Percentiles rank a stretch among this genome's conserved stretches.
These are phyloP conservation scores for Metschnikowia kunwiensis DNA, from an alignment of 805 yeast species.

Conservation along the genomic window DNA sequence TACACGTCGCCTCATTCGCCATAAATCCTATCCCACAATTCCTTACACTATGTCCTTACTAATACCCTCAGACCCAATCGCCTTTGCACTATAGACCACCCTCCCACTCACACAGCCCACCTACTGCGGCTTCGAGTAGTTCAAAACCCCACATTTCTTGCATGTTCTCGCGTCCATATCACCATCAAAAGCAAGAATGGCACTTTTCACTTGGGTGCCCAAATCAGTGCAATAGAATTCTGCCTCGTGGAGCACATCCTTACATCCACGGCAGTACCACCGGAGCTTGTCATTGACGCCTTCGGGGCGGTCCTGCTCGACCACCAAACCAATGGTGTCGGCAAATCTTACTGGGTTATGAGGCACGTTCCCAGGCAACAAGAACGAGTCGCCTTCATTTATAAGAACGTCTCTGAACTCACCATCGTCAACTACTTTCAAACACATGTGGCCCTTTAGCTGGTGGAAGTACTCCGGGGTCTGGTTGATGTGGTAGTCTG, in stretches of 20 bases:
- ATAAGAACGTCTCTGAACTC: slow-evolving; percentile 72
- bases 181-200: slow-evolving; percentile 66
- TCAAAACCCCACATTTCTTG: slow-evolving; percentile 66
- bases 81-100: neutral
- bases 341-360: slow-evolving; percentile 88
- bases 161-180: slow-evolving; percentile 69
- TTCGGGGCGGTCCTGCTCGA: slow-evolving; percentile 86
- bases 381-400: slow-evolving; percentile 82
- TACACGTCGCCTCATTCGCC: too few relatives aligned
- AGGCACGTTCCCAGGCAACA: slow-evolving; percentile 81
- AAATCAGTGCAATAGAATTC: slow-evolving; percentile 75
- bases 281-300: slow-evolving; percentile 69
- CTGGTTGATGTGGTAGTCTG: slow-evolving; percentile 89
- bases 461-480: slow-evolving; percentile 94
- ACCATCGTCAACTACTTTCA: slow-evolving; percentile 72
- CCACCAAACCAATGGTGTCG: slow-evolving; percentile 83
- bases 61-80: neutral
- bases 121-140: slow-evolving; percentile 59
- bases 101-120: slow-evolving; percentile 4
- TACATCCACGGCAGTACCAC: slow-evolving; percentile 83
- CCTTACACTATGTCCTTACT: too few relatives aligned
- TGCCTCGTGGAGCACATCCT: slow-evolving; percentile 59
- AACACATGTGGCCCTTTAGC: slow-evolving; percentile 80
- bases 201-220: slow-evolving; percentile 87
- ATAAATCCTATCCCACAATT: too few relatives aligned